A percentile compares a stretch with the other conserved stretches of the same genome.
Evolutionary conservation across 257 asterid genomes (phyloP).

Genomic region (Gynochthodes officinalis): DNA sequence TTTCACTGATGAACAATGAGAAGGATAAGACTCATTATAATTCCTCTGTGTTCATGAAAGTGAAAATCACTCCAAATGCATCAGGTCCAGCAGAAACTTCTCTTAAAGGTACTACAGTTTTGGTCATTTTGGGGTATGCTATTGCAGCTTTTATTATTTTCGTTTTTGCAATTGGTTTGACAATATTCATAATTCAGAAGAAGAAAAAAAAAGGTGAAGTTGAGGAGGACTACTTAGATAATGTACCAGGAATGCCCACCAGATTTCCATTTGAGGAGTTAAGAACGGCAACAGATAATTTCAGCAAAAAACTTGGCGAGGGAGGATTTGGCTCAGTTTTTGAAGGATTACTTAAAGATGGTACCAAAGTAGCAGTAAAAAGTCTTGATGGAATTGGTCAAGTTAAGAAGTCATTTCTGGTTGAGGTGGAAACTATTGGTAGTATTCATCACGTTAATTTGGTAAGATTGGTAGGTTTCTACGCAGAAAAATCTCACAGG

Average conservation of each 20-base stretch:
- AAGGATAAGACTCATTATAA: constrained; percentile 19
- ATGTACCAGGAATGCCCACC: constrained; percentile 30
- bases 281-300: constrained; percentile 20
- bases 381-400: constrained; percentile 29
- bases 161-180: constrained; percentile 1
- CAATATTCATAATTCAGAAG: constrained; percentile 11
- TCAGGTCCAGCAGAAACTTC: background rate
- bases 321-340: constrained; percentile 34
- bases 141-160: constrained; percentile 3
- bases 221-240: constrained; percentile 25
- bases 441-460: constrained; percentile 29
- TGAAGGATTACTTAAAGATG: constrained; percentile 26
- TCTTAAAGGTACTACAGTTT: background rate
- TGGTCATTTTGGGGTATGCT: constrained; percentile 15
- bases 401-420: constrained; percentile 26
- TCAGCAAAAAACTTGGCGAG: constrained; percentile 23
- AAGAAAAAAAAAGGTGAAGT: constrained; percentile 13
- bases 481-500: constrained; percentile 31
- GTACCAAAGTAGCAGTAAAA: constrained; percentile 30
- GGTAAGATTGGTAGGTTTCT: constrained; percentile 27
- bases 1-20: constrained; percentile 31
- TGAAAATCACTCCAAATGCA: constrained; percentile 15
- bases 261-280: constrained; percentile 29
- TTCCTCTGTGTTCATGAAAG: constrained; percentile 21
- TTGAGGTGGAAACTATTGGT: constrained; percentile 35